Evolutionary conservation across 768 basidiomycete genomes (phyloP).

Genomic region (Xerocomellus amylosporus): DNA sequence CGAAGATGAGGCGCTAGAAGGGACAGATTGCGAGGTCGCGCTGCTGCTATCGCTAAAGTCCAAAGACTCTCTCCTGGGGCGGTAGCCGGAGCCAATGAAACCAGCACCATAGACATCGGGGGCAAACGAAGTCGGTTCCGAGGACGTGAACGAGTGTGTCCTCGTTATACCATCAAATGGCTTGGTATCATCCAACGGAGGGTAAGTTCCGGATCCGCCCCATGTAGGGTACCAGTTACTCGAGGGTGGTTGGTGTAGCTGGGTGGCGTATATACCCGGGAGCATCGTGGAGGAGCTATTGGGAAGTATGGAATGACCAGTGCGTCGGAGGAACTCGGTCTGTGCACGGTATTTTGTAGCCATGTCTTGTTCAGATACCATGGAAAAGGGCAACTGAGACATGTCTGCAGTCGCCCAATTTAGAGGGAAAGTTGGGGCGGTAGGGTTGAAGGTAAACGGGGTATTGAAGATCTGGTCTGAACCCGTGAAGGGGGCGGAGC

Average conservation of each 20-base stretch:
- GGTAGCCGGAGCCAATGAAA: slow-evolving; percentile 26
- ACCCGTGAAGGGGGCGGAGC: slow-evolving; percentile 14
- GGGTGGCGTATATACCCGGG: slow-evolving; percentile 17
- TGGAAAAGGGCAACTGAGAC: slow-evolving; percentile 18
- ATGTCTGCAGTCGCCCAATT: slow-evolving; percentile 22
- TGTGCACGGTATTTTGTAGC: slow-evolving; percentile 47
- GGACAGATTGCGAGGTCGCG: slow-evolving; percentile 41
- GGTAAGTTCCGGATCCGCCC: slow-evolving; percentile 25
- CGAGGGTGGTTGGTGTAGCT: slow-evolving; percentile 16
- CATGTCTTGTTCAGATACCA: slow-evolving; percentile 38
- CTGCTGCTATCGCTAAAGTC: slow-evolving; percentile 46
- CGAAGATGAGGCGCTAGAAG: slow-evolving; percentile 56
- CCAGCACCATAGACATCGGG: slow-evolving; percentile 19
- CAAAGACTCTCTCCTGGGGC: slow-evolving; percentile 33
- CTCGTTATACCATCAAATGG: slow-evolving; percentile 19
- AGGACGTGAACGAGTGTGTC: slow-evolving; percentile 19
- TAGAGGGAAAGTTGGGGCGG: slow-evolving; percentile 15
- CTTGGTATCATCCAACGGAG: slow-evolving; percentile 30
- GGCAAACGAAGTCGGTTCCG: slow-evolving; percentile 23
- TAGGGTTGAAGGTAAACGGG: slow-evolving; percentile 31
- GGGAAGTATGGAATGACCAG: slow-evolving; percentile 19
- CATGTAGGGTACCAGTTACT: slow-evolving; percentile 25
- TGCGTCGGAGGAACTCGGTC: slow-evolving; percentile 42
- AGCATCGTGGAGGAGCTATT: slow-evolving; percentile 3
- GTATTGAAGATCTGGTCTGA: slow-evolving; percentile 32